Evolutionary conservation across 176 grass and related monocot species (phyloP).

Genomic region (Zizania latifolia): DNA sequence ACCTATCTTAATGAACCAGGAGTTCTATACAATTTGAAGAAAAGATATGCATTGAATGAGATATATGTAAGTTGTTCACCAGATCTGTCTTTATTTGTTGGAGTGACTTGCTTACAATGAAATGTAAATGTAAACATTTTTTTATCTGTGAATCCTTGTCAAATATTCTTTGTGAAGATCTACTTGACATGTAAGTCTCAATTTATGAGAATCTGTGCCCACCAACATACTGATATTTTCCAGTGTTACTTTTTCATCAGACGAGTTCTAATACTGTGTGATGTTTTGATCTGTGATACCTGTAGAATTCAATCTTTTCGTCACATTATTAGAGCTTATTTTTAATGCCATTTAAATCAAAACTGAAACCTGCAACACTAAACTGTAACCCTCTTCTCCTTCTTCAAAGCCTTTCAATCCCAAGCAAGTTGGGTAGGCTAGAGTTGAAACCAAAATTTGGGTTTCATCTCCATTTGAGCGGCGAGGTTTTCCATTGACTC

Average conservation of each 20-base stretch:
- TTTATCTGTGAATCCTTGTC: neutral
- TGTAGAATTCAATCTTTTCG: neutral
- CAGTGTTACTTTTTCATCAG: neutral
- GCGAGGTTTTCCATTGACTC: no score
- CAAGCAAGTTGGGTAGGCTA: no score
- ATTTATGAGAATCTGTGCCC: neutral
- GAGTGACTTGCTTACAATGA: neutral
- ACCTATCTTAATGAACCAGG: conserved; percentile 96
- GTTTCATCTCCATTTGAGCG: no score
- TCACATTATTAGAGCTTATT: neutral
- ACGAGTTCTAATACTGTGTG: neutral
- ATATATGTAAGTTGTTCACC: conserved; percentile 65
- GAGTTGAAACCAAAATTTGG: no score
- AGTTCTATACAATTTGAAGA: conserved; percentile 90
- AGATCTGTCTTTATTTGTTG: conserved; percentile 3
- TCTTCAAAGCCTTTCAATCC: no score
- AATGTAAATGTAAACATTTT: neutral
- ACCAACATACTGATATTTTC: neutral
- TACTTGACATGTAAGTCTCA: neutral
- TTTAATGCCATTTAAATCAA: neutral
- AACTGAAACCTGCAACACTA: neutral
- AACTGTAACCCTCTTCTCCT: no score
- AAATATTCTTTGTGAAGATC: neutral
- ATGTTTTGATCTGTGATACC: no score
- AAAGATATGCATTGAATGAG: conserved; percentile 93